phyloP scores from a whole-genome alignment of 2,329 filamentous ascomycete genomes.

The Ophiostoma himal-ulmi region DNA sequence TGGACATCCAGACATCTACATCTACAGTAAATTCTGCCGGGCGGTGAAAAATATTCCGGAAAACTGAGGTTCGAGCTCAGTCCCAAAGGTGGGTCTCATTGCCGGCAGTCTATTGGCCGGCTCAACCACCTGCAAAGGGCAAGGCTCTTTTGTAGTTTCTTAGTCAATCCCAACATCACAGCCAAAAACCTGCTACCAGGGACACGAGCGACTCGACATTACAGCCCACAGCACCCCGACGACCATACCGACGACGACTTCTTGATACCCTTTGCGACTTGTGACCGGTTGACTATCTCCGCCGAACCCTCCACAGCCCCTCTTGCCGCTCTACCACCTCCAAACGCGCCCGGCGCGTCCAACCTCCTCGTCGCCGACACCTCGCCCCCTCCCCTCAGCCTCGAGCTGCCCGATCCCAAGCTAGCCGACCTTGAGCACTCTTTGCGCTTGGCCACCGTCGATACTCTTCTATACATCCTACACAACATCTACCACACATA shows the following conservation, averaged over 20 bases:
- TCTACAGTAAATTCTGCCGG: conserved; percentile 19
- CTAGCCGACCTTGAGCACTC: not conserved
- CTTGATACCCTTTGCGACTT: not conserved
- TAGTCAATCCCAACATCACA: conserved; percentile 6
- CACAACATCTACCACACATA: too few relatives aligned
- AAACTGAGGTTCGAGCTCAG: conserved; percentile 21
- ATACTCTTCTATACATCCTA: not conserved
- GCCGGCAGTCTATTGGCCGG: not conserved
- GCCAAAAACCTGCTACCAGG: conserved; percentile 11
- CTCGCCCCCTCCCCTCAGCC: not conserved
- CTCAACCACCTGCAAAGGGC: not conserved
- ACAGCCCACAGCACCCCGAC: not conserved
- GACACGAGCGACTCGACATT: not conserved
- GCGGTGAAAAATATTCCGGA: conserved; percentile 21
- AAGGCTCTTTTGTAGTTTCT: conserved; percentile 11
- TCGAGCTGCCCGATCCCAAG: not conserved
- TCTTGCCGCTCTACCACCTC: not conserved
- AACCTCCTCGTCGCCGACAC: not conserved
- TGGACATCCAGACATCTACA: not conserved
- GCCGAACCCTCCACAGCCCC: not conserved
- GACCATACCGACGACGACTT: conserved; percentile 14
- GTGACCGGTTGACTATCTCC: not conserved
- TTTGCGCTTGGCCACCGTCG: not conserved
- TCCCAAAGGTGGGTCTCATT: not conserved
- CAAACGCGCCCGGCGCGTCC: conserved; percentile 5